Base-by-base conservation (phyloP, 2,329 filamentous ascomycete genomes). In the Fusarium buharicum region DNA sequence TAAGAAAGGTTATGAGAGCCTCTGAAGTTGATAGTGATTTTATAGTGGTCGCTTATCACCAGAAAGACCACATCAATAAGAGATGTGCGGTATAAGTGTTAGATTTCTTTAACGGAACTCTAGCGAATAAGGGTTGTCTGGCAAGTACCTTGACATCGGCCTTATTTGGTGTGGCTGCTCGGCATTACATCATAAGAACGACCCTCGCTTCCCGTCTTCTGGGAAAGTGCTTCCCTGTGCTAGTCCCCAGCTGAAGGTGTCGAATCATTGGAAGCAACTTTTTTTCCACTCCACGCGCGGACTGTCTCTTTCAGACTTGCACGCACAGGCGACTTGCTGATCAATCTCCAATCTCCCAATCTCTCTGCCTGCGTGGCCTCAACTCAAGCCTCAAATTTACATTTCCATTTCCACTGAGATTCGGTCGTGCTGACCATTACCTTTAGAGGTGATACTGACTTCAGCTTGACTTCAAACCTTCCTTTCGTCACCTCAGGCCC, bases 121-220 rank as follows among this genome's bases (percentile, higher is more conserved):
- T 18, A 38, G 14, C 18, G 17, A 30, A 22, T 36, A 55, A 55
- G 37, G 20, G 46, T 40, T 50, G 50, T 12, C 20, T 8, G 36
- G 31, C 17, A 44, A 38, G 62, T 62, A 54, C 30, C 28, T 36
- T 20, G 41, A 59, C 62, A 58, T 62, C 48, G 62, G 46, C 43
- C 51, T 34, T 37, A 41, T 36, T 38, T 43, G 39, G 20, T 17
- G 37, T 50, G 31, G 41, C 39, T 40, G 53, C 45, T 59, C 47
- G 58, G 60, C 65, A 71, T 70, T 70, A 70, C 68, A 71, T 70
- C 68, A 70, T 70, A 57, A 52, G 54, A 27, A 59, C 41, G 41
- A 56, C 59, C 55, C 46, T 57, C 64, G 59, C 62, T 66, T 60
- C 55, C 62, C 63, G 59, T 66, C 31, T 64, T 60, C 47, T 56